Percentiles rank a stretch among this genome's conserved stretches.
Evolutionary conservation across 768 basidiomycete genomes (phyloP).

Genomic region (Russula vinacea): DNA sequence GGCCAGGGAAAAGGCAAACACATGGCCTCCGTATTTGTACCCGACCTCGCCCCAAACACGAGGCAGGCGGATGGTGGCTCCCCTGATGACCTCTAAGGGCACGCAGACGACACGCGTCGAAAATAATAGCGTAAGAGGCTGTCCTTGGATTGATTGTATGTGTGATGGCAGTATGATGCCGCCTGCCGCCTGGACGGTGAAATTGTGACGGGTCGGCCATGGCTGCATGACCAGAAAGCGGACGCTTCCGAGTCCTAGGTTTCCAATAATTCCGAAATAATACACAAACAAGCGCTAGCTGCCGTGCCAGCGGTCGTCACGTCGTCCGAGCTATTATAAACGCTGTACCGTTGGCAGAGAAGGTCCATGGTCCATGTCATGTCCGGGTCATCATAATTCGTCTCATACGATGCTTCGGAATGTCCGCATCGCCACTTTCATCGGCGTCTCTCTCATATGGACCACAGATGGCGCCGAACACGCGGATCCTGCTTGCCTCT

Average conservation of each 20-base stretch:
- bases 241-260: background rate
- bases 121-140: constrained; percentile 26
- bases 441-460: constrained; percentile 11
- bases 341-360: background rate
- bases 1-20: constrained; percentile 23
- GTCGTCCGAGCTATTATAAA: background rate
- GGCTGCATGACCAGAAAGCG: background rate
- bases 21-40: constrained; percentile 26
- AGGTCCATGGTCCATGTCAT: background rate
- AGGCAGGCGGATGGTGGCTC: constrained; percentile 26
- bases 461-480: background rate
- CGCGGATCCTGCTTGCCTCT: constrained; percentile 11
- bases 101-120: constrained; percentile 25
- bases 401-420: constrained; percentile 5
- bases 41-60: constrained; percentile 25
- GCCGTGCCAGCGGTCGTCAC: too few species aligned
- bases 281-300: background rate
- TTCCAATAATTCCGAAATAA: too few species aligned
- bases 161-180: constrained; percentile 3
- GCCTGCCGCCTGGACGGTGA: background rate
- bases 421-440: constrained; percentile 5
- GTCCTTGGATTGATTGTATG: constrained; percentile 2
- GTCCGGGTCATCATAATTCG: constrained; percentile 6
- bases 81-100: constrained; percentile 25
- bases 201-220: background rate